Evolutionary conservation across 371 early-diverging fungal species (phyloP), one percentile per base, ranked within the genome.

Genomic region (Lichtheimia hyalospora): DNA sequence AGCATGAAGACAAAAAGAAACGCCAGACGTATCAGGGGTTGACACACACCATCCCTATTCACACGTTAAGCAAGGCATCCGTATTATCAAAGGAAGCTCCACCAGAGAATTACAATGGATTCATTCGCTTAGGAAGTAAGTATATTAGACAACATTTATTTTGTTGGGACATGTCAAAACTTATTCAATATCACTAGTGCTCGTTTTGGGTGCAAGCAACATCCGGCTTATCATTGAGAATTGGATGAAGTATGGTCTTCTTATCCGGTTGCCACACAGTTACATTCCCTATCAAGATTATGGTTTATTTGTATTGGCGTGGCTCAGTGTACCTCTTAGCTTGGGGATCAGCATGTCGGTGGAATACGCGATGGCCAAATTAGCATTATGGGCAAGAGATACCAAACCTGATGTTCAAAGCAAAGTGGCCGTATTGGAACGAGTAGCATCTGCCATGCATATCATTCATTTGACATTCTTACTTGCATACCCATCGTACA

Each of bases 151-250:
- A n/a, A 20, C 21, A 23, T 25, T 25, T 12, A 27, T 28, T 3
- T n/a, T n/a, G n/a, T n/a, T n/a, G n/a, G n/a, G 23, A 24, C 8
- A 20, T 48, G 49, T 49, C 34, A 15, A 44, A 16, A 51, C 13
- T 13, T 39, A 14, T 24, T 51, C 43, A 16, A 46, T 43, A 42
- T 13, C 61, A n/a, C n/a, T n/a, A 87, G 87, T 92, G 87, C 82
- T 95, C 40, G 72, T 94, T 12, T 85, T 95, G 42, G 85, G 89
- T 53, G 95, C 91, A 46, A 89, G 86, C 67, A 92, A 91, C 61
- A 71, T 93, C 49, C 89, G 95, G 8, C 79, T 94, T 44, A 83
- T 93, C 49, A 84, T 95, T 60, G 95, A 95, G 60, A 95, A 95
- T 70, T 92, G 85, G 76, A 66, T 86, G 69, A 95, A 95, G 69